These are phyloP conservation scores for Aspergillus hortae DNA, from an alignment of 2,329 filamentous ascomycete genomes.

Conservation along the genomic window DNA sequence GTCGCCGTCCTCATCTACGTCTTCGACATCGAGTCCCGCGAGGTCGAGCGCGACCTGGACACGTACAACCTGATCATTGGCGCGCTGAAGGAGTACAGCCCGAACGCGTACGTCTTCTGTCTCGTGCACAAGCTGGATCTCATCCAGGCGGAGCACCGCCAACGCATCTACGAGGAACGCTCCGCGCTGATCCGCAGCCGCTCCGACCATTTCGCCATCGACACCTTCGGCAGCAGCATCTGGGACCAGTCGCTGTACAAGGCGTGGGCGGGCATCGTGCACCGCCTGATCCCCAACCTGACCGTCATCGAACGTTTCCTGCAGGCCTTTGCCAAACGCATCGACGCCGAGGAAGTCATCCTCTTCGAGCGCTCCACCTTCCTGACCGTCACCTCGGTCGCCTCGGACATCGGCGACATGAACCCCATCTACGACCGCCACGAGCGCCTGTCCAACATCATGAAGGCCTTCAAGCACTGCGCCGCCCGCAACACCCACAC, in stretches of 20 bases:
- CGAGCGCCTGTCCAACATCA: conserved; percentile 92
- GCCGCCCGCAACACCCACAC: conserved; percentile 45
- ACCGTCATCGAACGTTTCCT: conserved; percentile 83
- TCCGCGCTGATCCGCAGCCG: conserved; percentile 72
- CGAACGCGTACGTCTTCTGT: conserved; percentile 79
- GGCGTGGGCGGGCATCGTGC: conserved; percentile 97
- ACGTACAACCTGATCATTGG: conserved; percentile 89
- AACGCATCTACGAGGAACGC: conserved; percentile 79
- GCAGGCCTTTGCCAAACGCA: conserved; percentile 73
- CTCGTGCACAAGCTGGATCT: conserved; percentile 99
- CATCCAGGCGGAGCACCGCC: conserved; percentile 73
- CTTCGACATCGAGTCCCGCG: conserved; percentile 95
- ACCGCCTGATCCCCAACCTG: conserved; percentile 94
- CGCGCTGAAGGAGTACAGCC: conserved; percentile 81
- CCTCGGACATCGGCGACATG: conserved; percentile 65
- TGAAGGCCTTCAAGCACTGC: conserved; percentile 95
- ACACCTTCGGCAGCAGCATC: conserved; percentile 91
- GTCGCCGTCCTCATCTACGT: conserved; percentile 98
- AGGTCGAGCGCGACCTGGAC: conserved; percentile 87
- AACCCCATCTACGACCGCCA: conserved; percentile 93
- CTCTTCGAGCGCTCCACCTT: conserved; percentile 96
- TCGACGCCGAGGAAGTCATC: conserved; percentile 89
- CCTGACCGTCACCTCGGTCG: conserved; percentile 90
- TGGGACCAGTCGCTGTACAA: conserved; percentile 99
- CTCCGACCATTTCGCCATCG: conserved; percentile 69